Base-by-base conservation (phyloP, 2,329 filamentous ascomycete species). In the Colletotrichum cereale region DNA sequence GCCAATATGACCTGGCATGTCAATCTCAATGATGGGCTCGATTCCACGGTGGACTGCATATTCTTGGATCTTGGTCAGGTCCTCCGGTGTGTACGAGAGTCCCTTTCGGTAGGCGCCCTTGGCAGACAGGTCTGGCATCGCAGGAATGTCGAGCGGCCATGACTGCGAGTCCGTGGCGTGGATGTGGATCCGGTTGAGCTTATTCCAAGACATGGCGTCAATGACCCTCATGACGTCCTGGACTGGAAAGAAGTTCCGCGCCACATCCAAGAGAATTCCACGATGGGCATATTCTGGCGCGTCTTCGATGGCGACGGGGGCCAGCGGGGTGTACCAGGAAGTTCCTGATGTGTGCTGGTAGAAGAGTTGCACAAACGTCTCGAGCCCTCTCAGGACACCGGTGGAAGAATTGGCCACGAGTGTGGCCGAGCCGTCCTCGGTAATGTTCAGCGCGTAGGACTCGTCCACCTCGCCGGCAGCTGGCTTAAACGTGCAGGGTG, bases 131-230 rank as follows among this genome's bases (percentile, higher is more conserved):
- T 91, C 87, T 4, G 94, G 92, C 73, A 97, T 82, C 2, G 92
- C 82, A 1, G 93, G 92, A 61, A 97, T 91, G 75, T 94, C 93
- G 31, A 97, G 84, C 0, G 94, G 94, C 92, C 94, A 97, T 5
- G 93, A 93, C 80, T 97, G 94, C 21, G 92, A 90, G 80, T 97
- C 94, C 5, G 93, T 96, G 68, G 92, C 86, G 83, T 97, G 94
- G 65, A 96, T 84, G 81, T 96, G 94, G 67, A 97, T 86, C 7
- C 90, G 87, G 82, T 96, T 96, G 85, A 96, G 88, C 84, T 97
- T 96, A 84, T 91, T 94, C 87, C 90, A 94, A 1, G 92, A 85
- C 74, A 93, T 82, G 50, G 90, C 92, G 77, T 97, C 93, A 74
- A 97, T 93, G 64, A 91, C 93, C 62, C 90, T 89, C 77, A 91